phyloP scores from a whole-genome alignment of 148 eudicot species.

The Rhododendron kiyosumense region DNA sequence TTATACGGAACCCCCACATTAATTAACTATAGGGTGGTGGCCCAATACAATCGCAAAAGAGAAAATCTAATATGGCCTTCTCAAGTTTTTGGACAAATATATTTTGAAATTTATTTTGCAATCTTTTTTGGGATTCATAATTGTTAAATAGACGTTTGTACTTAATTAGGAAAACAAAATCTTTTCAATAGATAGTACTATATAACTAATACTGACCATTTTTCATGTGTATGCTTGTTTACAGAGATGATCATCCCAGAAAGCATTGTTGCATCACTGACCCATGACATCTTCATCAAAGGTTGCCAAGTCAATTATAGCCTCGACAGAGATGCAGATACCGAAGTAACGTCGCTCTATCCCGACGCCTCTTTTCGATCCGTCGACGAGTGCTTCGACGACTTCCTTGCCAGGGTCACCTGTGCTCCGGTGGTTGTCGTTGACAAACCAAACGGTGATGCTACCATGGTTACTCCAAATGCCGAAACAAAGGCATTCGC shows the following conservation, averaged over 20 bases:
- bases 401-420: neutral
- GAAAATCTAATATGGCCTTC: neutral
- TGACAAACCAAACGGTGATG: neutral
- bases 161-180: too few relatives aligned
- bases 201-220: neutral
- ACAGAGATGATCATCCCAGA: conserved; percentile 8
- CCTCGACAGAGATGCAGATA: neutral
- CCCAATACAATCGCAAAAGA: neutral
- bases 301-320: conserved; percentile 3
- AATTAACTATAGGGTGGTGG: neutral
- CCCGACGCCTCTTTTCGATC: neutral
- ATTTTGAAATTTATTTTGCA: neutral
- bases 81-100: neutral
- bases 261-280: conserved; percentile 2
- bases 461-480: neutral
- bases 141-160: too few relatives aligned
- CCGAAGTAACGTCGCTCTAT: neutral
- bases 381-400: conserved; percentile 8
- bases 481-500: neutral
- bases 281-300: conserved; percentile 9
- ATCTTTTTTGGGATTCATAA: neutral
- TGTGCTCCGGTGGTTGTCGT: neutral
- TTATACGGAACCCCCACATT: too few relatives aligned
- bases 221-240: neutral
- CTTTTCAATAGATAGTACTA: neutral